Conservation (phyloP, 306 rosid species). For the Pyrus bretschneideri region DNA sequence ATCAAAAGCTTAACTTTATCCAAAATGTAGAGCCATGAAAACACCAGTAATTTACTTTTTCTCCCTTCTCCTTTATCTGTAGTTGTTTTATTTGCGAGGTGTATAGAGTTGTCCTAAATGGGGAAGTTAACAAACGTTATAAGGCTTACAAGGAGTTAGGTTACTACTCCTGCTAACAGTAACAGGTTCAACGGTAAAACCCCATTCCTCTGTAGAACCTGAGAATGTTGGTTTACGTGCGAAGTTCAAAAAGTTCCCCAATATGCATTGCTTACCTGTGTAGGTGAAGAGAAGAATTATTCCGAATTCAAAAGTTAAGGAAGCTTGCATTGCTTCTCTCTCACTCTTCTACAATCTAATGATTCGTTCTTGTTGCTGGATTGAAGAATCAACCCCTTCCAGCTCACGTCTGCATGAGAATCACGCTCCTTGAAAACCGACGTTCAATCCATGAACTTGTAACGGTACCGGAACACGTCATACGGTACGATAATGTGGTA, state of each 20-base stretch:
- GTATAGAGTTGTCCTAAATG: too few relatives aligned
- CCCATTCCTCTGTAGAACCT: background rate
- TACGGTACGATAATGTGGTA: too few relatives aligned
- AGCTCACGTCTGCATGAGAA: background rate
- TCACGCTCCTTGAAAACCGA: background rate
- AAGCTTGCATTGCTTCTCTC: background rate
- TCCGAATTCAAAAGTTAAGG: too few relatives aligned
- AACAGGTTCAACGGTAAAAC: too few relatives aligned
- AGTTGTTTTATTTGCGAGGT: too few relatives aligned
- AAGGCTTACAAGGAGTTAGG: too few relatives aligned
- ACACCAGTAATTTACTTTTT: slow-evolving; percentile 20
- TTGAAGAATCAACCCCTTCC: background rate
- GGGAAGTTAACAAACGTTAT: background rate
- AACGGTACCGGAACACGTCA: too few relatives aligned
- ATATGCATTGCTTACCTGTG: background rate
- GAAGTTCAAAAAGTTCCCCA: too few relatives aligned
- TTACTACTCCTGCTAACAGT: too few relatives aligned
- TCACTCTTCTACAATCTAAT: slow-evolving; percentile 19
- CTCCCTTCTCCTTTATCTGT: background rate
- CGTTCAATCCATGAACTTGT: background rate
- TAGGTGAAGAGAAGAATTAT: background rate
- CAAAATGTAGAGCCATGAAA: slow-evolving; percentile 20
- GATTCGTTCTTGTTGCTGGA: background rate
- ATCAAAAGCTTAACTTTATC: slow-evolving; percentile 9
- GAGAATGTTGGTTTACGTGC: background rate